Base-by-base conservation (phyloP, 345 rosid genomes). In the Carallia pectinifolia region DNA sequence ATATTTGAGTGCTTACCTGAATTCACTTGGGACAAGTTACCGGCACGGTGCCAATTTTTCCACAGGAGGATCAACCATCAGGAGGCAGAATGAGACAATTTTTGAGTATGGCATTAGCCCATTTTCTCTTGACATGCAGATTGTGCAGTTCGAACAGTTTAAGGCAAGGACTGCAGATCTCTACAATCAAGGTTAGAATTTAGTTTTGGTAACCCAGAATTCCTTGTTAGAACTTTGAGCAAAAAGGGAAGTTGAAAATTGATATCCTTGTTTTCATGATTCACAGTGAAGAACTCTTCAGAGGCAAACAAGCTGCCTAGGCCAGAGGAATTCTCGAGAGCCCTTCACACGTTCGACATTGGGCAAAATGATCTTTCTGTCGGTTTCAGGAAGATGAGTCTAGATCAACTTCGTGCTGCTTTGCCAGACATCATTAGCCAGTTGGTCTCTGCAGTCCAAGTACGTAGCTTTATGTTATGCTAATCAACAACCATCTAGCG, bases 301-400 rank as follows among this genome's bases (percentile, higher is more conserved):
- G 95, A 89, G 17, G 85, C 81, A 71, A 85, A 79, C 55, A 88
- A 87, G 65, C 87, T 91, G 36, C 98, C 97, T 0, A 82, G 87
- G 23, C 85, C 80, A 18, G 89, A 86, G 71, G 98, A 91, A 17
- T 91, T 87, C 73, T 76, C 96, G 5, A 85, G 81, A 81, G 97
- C 98, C 63, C 80, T 94, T 71, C 90, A 91, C 76, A 94, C 96
- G 6, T 88, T 91, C 66, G 98, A 94, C 76, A 90, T 94, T 19
- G 97, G 98, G 67, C 97, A 94, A 75, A 94, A 94, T 75, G 97
- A 94, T 83, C 95, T 94, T 65, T 91, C 93, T 52, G 86, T 87
- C 44, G 98, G 95, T 53, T 88, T 94, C 62, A 62, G 97, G 72
- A 89, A 75, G 73, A 73, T 87, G 91, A 88, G 81, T 61, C 53